Conservation (phyloP, 2,329 filamentous ascomycete genomes). For the Pseudocercospora ulei region DNA sequence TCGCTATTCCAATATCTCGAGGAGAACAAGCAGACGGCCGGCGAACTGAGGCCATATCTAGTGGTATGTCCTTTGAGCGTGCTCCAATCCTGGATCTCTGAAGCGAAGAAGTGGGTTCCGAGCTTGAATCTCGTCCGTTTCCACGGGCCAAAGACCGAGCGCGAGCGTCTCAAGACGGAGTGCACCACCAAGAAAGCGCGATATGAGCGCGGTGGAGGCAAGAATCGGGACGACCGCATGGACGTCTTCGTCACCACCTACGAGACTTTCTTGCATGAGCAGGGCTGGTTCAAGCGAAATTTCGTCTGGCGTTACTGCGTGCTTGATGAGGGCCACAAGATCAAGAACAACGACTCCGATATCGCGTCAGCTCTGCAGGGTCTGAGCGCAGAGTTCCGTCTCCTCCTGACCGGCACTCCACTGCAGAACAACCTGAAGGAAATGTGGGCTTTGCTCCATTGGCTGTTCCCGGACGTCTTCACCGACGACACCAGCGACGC, state of each 20-base stretch:
- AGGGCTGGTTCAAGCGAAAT: slow-evolving; percentile 43
- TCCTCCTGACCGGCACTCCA: slow-evolving; percentile 48
- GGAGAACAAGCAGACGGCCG: slow-evolving; percentile 36
- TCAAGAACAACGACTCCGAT: slow-evolving; percentile 43
- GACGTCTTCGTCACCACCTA: slow-evolving; percentile 46
- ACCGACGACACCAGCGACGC: slow-evolving; percentile 41
- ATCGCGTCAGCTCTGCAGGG: slow-evolving; percentile 39
- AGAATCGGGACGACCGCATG: slow-evolving; percentile 35
- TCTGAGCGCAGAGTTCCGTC: slow-evolving; percentile 42
- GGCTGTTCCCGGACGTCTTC: slow-evolving; percentile 52
- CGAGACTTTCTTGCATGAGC: slow-evolving; percentile 41
- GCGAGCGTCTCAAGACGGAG: slow-evolving; percentile 39
- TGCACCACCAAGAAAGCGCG: slow-evolving; percentile 14
- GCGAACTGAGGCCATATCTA: slow-evolving; percentile 38
- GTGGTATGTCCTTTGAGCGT: slow-evolving; percentile 47
- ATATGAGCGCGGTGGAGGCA: slow-evolving; percentile 9
- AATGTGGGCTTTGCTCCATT: slow-evolving; percentile 50
- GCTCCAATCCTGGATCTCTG: slow-evolving; percentile 43
- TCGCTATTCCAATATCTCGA: slow-evolving; percentile 44
- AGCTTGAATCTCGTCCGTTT: slow-evolving; percentile 42
- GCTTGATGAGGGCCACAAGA: slow-evolving; percentile 47
- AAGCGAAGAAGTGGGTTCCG: slow-evolving; percentile 43
- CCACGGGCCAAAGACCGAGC: slow-evolving; percentile 41
- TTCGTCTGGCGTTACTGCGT: slow-evolving; percentile 48
- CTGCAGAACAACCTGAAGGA: slow-evolving; percentile 52